A percentile compares a stretch with the other conserved stretches of the same genome.
These are phyloP conservation scores for Physaria fendleri DNA, from an alignment of 345 rosid species.

Conservation along the genomic window DNA sequence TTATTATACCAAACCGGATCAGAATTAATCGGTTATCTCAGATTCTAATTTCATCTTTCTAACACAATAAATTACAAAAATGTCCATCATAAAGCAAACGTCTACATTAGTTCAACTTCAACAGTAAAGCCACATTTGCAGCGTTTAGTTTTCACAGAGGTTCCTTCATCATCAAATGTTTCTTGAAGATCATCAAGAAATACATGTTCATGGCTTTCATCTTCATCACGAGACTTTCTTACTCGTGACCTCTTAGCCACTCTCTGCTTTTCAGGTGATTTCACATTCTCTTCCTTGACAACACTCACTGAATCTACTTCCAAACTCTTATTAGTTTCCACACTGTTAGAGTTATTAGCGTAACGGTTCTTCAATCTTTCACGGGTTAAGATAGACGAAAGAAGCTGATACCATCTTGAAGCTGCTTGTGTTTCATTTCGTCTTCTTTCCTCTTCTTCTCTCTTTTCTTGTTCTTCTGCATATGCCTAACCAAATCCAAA, in stretches of 20 bases:
- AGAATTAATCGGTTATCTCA: not conserved
- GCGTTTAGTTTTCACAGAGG: slow-evolving; percentile 49
- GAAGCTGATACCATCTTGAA: slow-evolving; percentile 94
- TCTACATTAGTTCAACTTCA: slow-evolving; percentile 76
- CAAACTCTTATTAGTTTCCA: not conserved
- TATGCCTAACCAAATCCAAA: slow-evolving; percentile 49
- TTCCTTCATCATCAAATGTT: slow-evolving; percentile 47
- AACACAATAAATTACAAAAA: no score
- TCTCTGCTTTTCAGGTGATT: slow-evolving; percentile 14
- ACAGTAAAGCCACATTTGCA: slow-evolving; percentile 79
- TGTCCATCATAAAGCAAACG: no score
- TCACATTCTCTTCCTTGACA: not conserved
- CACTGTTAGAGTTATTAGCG: slow-evolving; percentile 14
- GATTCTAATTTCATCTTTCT: not conserved
- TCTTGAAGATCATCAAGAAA: slow-evolving; percentile 50
- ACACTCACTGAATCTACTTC: slow-evolving; percentile 9
- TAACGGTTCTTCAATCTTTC: slow-evolving; percentile 63
- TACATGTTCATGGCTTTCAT: slow-evolving; percentile 27
- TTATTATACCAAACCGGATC: not conserved
- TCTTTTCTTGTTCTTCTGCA: slow-evolving; percentile 67
- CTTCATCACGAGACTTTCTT: slow-evolving; percentile 4
- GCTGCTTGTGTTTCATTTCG: slow-evolving; percentile 61
- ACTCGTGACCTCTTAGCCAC: slow-evolving; percentile 14
- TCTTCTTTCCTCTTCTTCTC: slow-evolving; percentile 71
- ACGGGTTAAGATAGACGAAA: slow-evolving; percentile 72